Conservation (phyloP, 345 rosid genomes). For the Fremontodendron californicum region DNA sequence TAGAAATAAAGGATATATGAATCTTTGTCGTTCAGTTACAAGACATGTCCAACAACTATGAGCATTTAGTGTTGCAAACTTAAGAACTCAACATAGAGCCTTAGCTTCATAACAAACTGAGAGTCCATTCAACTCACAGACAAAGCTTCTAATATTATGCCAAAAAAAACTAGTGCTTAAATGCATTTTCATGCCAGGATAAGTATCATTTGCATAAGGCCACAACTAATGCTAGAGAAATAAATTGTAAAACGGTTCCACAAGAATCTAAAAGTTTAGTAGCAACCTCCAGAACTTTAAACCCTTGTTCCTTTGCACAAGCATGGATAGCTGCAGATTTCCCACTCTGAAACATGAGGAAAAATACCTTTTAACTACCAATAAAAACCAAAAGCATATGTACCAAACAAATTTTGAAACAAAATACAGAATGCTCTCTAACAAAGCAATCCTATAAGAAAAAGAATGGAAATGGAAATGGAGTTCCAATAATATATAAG, state of each 20-base stretch:
- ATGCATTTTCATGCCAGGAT: neutral
- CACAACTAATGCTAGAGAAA: neutral
- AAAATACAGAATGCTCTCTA: neutral
- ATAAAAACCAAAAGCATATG: constrained; percentile 10
- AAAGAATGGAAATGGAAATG: neutral
- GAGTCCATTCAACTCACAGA: neutral
- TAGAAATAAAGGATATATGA: neutral
- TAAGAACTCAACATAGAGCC: neutral
- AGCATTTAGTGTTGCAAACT: neutral
- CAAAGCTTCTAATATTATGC: neutral
- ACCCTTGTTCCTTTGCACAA: constrained; percentile 91
- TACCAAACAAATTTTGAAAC: neutral
- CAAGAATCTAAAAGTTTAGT: constrained; percentile 12
- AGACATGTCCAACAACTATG: too few species aligned
- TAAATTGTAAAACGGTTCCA: constrained; percentile 11
- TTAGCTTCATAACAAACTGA: neutral
- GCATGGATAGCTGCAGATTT: constrained; percentile 90
- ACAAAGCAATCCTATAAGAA: neutral
- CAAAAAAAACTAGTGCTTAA: neutral
- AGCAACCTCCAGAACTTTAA: constrained; percentile 80
- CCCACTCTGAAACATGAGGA: constrained; percentile 72
- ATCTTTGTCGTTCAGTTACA: neutral
- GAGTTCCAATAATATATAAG: neutral
- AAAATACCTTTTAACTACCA: constrained; percentile 1
- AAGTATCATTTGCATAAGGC: neutral